phyloP scores from a whole-genome alignment of 805 yeast species.

The Candida fluviatilis region DNA sequence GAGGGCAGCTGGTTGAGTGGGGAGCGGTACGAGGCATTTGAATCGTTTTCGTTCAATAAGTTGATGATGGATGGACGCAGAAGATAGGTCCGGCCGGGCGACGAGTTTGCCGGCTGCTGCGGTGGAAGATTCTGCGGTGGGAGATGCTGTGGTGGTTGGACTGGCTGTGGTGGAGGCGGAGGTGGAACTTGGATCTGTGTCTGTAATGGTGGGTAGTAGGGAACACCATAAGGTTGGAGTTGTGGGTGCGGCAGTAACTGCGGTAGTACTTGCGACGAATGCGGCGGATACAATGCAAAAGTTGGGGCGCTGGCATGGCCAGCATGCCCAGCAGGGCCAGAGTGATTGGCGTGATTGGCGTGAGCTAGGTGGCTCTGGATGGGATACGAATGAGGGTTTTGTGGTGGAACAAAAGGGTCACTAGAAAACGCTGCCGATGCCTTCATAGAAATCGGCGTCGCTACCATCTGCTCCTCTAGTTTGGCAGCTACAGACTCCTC shows the following conservation, averaged over 20 bases:
- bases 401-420: constrained; percentile 1
- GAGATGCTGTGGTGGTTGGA: constrained; percentile 1
- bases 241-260: too few relatives aligned
- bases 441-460: too few relatives aligned
- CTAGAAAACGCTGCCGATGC: neutral
- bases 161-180: constrained; percentile 1
- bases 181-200: neutral
- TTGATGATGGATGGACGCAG: constrained; percentile 2
- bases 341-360: too few relatives aligned
- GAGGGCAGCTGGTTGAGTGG: constrained; percentile 4
- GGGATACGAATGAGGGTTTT: too few relatives aligned
- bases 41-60: constrained; percentile 4
- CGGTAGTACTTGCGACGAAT: too few relatives aligned
- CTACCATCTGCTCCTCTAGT: too few relatives aligned
- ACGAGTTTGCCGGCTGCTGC: constrained; percentile 1
- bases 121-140: neutral
- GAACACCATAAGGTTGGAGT: too few relatives aligned
- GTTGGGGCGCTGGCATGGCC: too few relatives aligned
- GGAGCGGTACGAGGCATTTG: neutral
- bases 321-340: too few relatives aligned
- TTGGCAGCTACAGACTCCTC: neutral
- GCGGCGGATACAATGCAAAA: too few relatives aligned
- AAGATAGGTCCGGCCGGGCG: constrained; percentile 1
- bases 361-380: too few relatives aligned
- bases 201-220: neutral